Base-by-base conservation (phyloP, 2,329 filamentous ascomycete genomes). In the Aspergillus sp. region DNA sequence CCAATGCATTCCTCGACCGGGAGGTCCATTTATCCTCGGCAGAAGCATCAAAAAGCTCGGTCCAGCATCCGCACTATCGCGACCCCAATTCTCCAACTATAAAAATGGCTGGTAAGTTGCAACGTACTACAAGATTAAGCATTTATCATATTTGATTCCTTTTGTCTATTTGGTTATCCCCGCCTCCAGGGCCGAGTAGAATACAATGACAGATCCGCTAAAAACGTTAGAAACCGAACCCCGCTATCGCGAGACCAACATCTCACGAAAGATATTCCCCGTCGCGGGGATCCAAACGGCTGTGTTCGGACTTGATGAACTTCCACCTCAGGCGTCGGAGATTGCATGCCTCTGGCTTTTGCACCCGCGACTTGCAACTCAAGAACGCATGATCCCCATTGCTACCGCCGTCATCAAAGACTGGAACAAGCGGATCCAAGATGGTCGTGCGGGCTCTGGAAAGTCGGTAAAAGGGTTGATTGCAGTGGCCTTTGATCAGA, bases 341-440 rank as follows among this genome's bases (percentile, higher is more conserved):
- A 78, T 96, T 37, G 87, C 91, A 23, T 90, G 90, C 67, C 84
- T 98, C n/a, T 97, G 93, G 91, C 86, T 98, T 12, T 84, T 97
- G 17, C 92, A 98, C 70, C 90, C 90, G 3, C 86, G 95, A 23
- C 81, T 89, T 0, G 82, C 87, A 54, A 85, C 80, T 0, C 87
- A 90, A 69, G 84, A 85, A 55, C 84, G 84, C 61, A 97, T 98
- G 93, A 80, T 81, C 1, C 85, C 85, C 27, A 83, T 95, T 54
- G 93, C 91, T 3, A 77, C 82, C n/a, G 82, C 84, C 6, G 80
- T 86, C 12, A 81, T 97, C 50, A 75, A 79, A n/a, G 83, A 86
- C 8, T 96, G 88, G 86, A 87, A 90, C 67, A 68, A 74, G 52
- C 75, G 70, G 62, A 72, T 69, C 49, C 65, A 67, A 56, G 64